Evolutionary conservation across 305 asterid species (phyloP).

Genomic region (Fraxinus platypoda): DNA sequence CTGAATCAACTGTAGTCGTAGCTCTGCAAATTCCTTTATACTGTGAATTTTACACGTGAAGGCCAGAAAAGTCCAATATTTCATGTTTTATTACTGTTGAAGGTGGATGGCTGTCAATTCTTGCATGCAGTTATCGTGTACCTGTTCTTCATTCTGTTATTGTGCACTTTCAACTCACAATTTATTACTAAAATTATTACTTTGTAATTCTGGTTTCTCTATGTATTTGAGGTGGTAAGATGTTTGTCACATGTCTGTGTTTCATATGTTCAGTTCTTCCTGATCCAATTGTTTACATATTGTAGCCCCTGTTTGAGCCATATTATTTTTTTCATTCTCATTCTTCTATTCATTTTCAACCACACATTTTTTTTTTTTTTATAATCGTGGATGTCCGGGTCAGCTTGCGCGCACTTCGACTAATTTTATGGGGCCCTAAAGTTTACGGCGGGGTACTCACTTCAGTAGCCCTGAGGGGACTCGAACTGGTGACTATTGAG

Average conservation of each 20-base stretch:
- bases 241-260: background rate
- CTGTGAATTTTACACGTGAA: slow-evolving; percentile 3
- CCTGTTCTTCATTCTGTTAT: slow-evolving; percentile 2
- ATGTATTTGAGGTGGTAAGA: background rate
- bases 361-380: too few relatives aligned
- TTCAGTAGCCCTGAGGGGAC: too few relatives aligned
- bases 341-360: too few relatives aligned
- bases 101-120: background rate
- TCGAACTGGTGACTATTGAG: too few relatives aligned
- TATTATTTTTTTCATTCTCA: too few relatives aligned
- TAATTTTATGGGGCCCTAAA: too few relatives aligned
- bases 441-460: too few relatives aligned
- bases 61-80: background rate
- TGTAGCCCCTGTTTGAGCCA: too few relatives aligned
- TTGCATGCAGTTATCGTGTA: background rate
- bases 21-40: background rate
- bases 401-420: too few relatives aligned
- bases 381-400: too few relatives aligned
- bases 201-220: background rate
- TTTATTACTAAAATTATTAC: background rate
- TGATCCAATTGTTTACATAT: background rate
- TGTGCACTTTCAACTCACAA: background rate
- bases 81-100: background rate
- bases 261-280: background rate
- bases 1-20: background rate